Evolutionary conservation across 176 grass and related monocot genomes (phyloP), one percentile per base, ranked within the genome.

Genomic region (Guadua angustifolia): DNA sequence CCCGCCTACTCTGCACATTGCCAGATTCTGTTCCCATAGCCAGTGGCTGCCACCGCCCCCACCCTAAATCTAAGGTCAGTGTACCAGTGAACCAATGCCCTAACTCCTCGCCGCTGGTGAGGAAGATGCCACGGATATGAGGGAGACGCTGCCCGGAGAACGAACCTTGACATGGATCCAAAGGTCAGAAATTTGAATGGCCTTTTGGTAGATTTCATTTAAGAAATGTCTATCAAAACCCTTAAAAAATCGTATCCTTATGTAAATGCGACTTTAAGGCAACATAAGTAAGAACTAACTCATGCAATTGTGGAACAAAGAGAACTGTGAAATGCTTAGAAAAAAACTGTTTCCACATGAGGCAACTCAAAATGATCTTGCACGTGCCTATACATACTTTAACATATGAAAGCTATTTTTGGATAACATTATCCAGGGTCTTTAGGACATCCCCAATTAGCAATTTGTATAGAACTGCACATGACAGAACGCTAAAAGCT

Each of bases 341-440:
- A 55, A 0, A 5, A 46, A 85, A 36, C 22, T 29, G 68, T 55
- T 60, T 83, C 61, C 68, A 61, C 24, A 43, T 62, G 69, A 79
- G 79, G 66, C 60, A 83, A 29, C 43, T n/a, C 21, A 78, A 68
- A 50, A 64, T 52, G 70, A 67, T 73, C 62, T n/a, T 74, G 40
- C 42, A 55, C 43, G 70, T 84, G 80, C 24, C 80, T 75, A 83
- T 14, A 45, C 40, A 74, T 75, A 79, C 6, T 1, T 61, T 74
- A 60, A 63, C 6, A 83, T 17, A 11, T 24, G 18, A 79, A 69
- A 69, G 33, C 22, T 79, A 87, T 26, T 59, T 79, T 50, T 53
- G 18, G 79, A 16, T 29, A 82, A 32, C 50, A 74, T 69, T 79
- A 79, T 61, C 6, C 11, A 29, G 69, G 44, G 73, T 56, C 55